phyloP scores from a whole-genome alignment of 805 yeast species.

The Cyberlindnera japonica region DNA sequence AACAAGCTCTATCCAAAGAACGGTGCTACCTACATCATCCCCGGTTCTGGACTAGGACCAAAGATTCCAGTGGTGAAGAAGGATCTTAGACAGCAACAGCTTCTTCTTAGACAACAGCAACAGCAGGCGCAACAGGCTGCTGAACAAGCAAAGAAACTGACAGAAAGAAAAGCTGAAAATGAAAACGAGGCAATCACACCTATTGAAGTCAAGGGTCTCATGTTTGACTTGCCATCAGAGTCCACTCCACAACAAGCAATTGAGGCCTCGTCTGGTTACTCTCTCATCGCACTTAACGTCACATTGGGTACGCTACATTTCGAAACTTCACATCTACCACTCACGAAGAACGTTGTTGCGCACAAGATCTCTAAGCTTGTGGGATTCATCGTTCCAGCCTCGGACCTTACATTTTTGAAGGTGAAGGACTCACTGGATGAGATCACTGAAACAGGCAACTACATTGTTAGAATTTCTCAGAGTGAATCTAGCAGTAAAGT shows the following conservation, averaged over 20 bases:
- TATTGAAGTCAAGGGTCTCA: conserved; percentile 20
- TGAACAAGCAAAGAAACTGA: conserved; percentile 3
- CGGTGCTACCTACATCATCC: conserved; percentile 67
- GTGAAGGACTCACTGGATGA: conserved; percentile 8
- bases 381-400: conserved; percentile 19
- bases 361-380: conserved; percentile 11
- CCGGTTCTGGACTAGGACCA: conserved; percentile 23
- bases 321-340: conserved; percentile 3
- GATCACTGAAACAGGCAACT: conserved; percentile 18
- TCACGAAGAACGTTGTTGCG: conserved; percentile 15
- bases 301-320: conserved; percentile 16
- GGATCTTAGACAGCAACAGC: conserved; percentile 14
- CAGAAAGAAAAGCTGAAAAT: conserved; percentile 2
- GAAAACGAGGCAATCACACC: conserved; percentile 9
- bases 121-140: conserved; percentile 3
- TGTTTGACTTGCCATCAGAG: conserved; percentile 20
- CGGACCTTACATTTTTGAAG: conserved; percentile 14
- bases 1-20: conserved; percentile 66
- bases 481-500: conserved; percentile 13
- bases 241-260: conserved; percentile 3
- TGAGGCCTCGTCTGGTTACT: conserved; percentile 16
- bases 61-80: conserved; percentile 27
- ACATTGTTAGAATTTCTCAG: conserved; percentile 17
- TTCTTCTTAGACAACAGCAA: conserved; percentile 7
- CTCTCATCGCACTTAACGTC: conserved; percentile 23